Evolutionary conservation across 2,329 filamentous ascomycete species (phyloP).

Genomic region (Cytospora piceae): DNA sequence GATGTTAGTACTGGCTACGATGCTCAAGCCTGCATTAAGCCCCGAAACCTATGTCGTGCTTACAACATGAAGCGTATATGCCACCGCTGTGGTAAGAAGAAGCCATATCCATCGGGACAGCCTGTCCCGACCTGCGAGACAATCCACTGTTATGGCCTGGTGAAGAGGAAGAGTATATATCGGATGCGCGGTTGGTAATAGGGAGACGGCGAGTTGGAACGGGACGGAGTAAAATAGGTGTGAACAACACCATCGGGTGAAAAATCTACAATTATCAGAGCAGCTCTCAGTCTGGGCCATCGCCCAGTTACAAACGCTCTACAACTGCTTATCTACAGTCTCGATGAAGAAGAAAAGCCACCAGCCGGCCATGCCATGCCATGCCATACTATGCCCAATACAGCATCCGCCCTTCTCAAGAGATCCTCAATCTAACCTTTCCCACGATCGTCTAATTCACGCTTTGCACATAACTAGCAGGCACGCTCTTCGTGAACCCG

Average conservation of each 20-base stretch:
- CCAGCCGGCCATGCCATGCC: neutral
- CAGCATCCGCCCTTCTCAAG: neutral
- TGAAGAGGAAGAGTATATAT: neutral
- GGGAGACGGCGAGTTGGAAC: neutral
- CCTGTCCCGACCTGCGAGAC: too few species aligned
- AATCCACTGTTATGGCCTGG: too few species aligned
- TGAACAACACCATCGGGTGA: neutral
- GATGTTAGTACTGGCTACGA: too few species aligned
- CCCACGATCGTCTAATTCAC: constrained; percentile 49
- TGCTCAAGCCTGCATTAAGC: too few species aligned
- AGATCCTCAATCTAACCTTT: neutral
- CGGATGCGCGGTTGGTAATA: neutral
- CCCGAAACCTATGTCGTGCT: too few species aligned
- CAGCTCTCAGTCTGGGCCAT: neutral
- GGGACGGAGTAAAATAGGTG: neutral
- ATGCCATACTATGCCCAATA: neutral
- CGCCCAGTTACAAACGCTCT: neutral
- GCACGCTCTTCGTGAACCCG: constrained; percentile 83
- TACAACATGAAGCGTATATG: too few species aligned
- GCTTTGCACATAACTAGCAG: constrained; percentile 88
- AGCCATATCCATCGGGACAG: too few species aligned
- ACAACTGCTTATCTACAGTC: neutral
- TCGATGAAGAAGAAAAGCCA: neutral
- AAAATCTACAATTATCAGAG: neutral
- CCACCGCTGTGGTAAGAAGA: too few species aligned